Conservation (phyloP, 169 alveolate genomes). For the Cryptosporidium viatorum region DNA sequence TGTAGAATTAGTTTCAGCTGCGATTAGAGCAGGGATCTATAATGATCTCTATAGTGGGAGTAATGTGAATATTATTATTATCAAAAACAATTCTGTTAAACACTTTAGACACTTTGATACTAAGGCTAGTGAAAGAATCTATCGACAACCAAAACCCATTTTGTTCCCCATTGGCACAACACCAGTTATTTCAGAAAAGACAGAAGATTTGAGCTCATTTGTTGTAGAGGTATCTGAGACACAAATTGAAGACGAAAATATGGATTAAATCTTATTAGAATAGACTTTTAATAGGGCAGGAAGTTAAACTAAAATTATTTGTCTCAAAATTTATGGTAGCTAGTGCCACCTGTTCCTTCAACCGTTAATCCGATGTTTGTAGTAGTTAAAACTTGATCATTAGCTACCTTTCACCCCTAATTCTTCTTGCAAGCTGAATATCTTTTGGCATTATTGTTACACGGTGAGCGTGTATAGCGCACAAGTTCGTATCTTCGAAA, state of each 20-base stretch:
- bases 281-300: not conserved
- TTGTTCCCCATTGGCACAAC: constrained; percentile 84
- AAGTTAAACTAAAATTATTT: not conserved
- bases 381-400: not conserved
- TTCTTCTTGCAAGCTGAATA: constrained; percentile 97
- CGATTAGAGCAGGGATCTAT: constrained; percentile 96
- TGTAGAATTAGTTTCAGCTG: constrained; percentile 89
- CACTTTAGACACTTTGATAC: constrained; percentile 84
- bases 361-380: constrained; percentile 16
- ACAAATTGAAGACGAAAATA: constrained; percentile 14
- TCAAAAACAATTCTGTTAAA: constrained; percentile 89
- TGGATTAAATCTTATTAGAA: constrained; percentile 3
- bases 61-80: constrained; percentile 93
- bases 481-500: constrained; percentile 99
- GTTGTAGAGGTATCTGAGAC: constrained; percentile 19
- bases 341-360: constrained; percentile 72
- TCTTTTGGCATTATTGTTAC: constrained; percentile 99
- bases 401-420: constrained; percentile 95
- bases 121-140: constrained; percentile 82
- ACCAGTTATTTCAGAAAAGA: constrained; percentile 82
- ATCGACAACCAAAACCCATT: constrained; percentile 81
- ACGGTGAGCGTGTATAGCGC: constrained; percentile 99
- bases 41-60: constrained; percentile 97
- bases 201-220: constrained; percentile 78
- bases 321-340: constrained; percentile 35